Conservation (phyloP, 495 filamentous ascomycete genomes). For the Tetracladium marchalianum region DNA sequence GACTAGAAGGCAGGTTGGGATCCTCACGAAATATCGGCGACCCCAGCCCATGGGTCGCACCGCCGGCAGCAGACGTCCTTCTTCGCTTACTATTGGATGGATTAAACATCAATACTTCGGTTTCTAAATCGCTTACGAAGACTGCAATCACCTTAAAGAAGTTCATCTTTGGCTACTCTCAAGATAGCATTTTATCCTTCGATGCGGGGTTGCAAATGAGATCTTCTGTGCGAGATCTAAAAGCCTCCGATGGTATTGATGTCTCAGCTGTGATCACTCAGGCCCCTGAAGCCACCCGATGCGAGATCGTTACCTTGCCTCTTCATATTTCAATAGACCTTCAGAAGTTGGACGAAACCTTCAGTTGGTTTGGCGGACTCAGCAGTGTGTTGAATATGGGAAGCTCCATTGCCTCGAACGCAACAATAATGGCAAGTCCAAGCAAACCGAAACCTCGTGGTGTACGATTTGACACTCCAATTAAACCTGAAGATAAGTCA, state of each 20-base stretch:
- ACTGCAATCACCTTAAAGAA: conserved; percentile 47
- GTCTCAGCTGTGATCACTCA: conserved; percentile 51
- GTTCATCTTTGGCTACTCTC: conserved; percentile 62
- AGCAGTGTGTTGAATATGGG: conserved; percentile 86
- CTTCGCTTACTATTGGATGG: conserved; percentile 37
- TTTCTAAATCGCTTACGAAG: conserved; percentile 21
- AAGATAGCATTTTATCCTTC: conserved; percentile 70
- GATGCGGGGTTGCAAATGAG: conserved; percentile 54
- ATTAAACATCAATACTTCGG: conserved; percentile 27
- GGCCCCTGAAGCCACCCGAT: conserved; percentile 37
- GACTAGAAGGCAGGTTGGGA: conserved; percentile 27
- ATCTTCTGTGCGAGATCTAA: conserved; percentile 56
- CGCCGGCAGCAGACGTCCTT: conserved; percentile 35
- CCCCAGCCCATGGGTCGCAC: conserved; percentile 21
- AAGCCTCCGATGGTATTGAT: conserved; percentile 49
- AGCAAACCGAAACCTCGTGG: conserved; percentile 40
- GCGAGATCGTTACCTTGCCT: conserved; percentile 75
- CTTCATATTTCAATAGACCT: conserved; percentile 70
- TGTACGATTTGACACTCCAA: conserved; percentile 62
- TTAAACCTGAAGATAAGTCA: conserved; percentile 33
- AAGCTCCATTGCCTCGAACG: conserved; percentile 68
- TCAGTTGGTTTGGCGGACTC: conserved; percentile 83
- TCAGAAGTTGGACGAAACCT: conserved; percentile 71
- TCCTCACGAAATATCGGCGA: conserved; percentile 1
- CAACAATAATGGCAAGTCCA: conserved; percentile 36